These are phyloP conservation scores for Capsicum chinense DNA, from an alignment of 257 asterid genomes.

Conservation along the genomic window DNA sequence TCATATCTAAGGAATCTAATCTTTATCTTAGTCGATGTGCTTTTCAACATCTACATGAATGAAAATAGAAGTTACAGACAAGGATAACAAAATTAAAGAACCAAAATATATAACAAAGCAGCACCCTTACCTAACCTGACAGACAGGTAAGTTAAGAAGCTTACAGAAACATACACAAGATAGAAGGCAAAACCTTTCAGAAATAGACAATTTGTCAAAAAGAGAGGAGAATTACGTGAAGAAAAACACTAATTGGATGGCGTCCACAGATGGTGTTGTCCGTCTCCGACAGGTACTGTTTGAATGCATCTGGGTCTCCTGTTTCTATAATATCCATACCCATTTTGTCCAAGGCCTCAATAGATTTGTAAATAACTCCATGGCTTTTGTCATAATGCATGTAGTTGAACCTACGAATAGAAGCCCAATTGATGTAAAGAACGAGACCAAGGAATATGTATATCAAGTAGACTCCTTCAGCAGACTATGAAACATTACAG, in stretches of 20 bases:
- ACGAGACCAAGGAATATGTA: background rate
- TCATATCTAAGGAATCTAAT: slow-evolving; percentile 82
- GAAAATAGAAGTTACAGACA: background rate
- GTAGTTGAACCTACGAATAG: slow-evolving; percentile 68
- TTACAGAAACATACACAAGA: slow-evolving; percentile 18
- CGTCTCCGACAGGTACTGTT: slow-evolving; percentile 80
- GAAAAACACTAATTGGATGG: slow-evolving; percentile 93
- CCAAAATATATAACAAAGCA: background rate
- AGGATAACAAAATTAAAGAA: slow-evolving; percentile 4
- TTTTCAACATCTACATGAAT: slow-evolving; percentile 70
- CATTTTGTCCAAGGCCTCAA: slow-evolving; percentile 81
- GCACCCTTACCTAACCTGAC: background rate
- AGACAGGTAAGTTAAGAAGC: background rate
- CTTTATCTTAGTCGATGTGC: slow-evolving; percentile 70
- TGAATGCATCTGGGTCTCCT: slow-evolving; percentile 88
- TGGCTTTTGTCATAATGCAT: slow-evolving; percentile 77
- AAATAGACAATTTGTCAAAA: background rate
- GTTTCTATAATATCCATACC: slow-evolving; percentile 94
- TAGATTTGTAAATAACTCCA: slow-evolving; percentile 86
- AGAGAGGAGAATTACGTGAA: slow-evolving; percentile 66
- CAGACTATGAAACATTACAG: slow-evolving; percentile 18
- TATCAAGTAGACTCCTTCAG: slow-evolving; percentile 20
- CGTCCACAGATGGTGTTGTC: slow-evolving; percentile 97
- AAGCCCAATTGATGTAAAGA: slow-evolving; percentile 17
- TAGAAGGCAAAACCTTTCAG: background rate